Evolutionary conservation across 2,329 filamentous ascomycete genomes (phyloP).

Genomic region (Verticillium nonalfalfae): DNA sequence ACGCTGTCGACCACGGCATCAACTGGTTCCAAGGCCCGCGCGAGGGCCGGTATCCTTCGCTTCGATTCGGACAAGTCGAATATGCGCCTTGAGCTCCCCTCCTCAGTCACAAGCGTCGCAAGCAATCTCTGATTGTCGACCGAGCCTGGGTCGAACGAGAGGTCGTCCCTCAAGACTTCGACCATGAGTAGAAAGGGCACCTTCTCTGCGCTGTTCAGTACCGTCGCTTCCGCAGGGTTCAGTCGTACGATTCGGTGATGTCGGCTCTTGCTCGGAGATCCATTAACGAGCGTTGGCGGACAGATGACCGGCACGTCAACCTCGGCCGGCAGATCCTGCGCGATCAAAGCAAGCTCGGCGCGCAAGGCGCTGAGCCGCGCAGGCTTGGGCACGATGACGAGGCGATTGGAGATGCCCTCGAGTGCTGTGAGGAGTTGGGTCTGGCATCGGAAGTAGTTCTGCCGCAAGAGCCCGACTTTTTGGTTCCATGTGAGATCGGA

Average conservation of each 20-base stretch:
- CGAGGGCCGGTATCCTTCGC: constrained; percentile 25
- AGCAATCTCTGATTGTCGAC: constrained; percentile 65
- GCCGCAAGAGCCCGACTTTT: constrained; percentile 65
- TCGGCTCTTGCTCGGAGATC: constrained; percentile 65
- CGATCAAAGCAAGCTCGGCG: constrained; percentile 74
- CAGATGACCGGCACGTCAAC: constrained; percentile 80
- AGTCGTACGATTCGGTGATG: constrained; percentile 80
- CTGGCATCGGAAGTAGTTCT: constrained; percentile 78
- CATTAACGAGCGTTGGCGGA: constrained; percentile 66
- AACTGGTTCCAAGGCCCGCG: neutral
- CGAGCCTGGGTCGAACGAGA: constrained; percentile 72
- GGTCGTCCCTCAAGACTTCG: constrained; percentile 74
- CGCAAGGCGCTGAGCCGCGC: constrained; percentile 74
- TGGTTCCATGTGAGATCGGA: constrained; percentile 58
- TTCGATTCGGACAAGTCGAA: constrained; percentile 66
- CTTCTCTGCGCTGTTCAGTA: constrained; percentile 80
- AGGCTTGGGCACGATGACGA: constrained; percentile 75
- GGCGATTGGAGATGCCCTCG: constrained; percentile 78
- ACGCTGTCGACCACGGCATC: constrained; percentile 61
- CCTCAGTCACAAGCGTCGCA: constrained; percentile 48
- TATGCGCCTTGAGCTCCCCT: constrained; percentile 51
- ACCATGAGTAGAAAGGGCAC: constrained; percentile 83
- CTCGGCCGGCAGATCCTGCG: constrained; percentile 74
- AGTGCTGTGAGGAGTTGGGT: constrained; percentile 76
- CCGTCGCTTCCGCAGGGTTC: constrained; percentile 78